Evolutionary conservation across 257 asterid genomes (phyloP), one percentile per base, ranked within the genome.

Genomic region (Salvia rosmarinus): DNA sequence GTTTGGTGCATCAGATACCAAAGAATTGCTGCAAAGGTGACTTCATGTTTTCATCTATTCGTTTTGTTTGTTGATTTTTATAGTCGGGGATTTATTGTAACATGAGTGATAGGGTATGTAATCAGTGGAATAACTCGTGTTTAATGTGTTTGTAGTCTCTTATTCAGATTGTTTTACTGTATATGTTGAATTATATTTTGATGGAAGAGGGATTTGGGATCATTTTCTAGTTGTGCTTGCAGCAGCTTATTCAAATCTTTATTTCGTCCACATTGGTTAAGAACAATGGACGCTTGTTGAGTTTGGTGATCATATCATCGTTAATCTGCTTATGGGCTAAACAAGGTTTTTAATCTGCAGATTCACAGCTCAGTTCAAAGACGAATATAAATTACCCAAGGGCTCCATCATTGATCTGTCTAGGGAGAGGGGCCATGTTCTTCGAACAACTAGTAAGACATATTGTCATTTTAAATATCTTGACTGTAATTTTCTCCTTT

Each of bases 331-430:
- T 61, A 13, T 5, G 19, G 43, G 9, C 43, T 73, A 13, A 65
- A 30, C 23, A 30, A 40, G 64, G 52, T 59, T 0, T 44, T 78
- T 52, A 25, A 9, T 58, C 56, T 73, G 51, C 89, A 90, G 97
- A 82, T 93, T 90, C 78, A 86, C 96, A 35, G 82, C 97, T 69
- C 96, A 78, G 80, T 93, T 90, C 87, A 90, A 75, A 71, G 98
- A 90, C 63, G 96, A 93, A 32, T 86, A 85, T 63, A 90, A 87
- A 70, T 73, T 93, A 76, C 98, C 96, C n/a, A 84, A 83, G 35
- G 96, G 96, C 62, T 86, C 97, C 70, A 81, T 87, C 79, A 89
- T 90, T 58, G 94, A 90, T 52, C 75, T 93, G 72, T 81, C 92
- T 6, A 81, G 86, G 79, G 96, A 90, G 43, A 67, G 46, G 49